These are phyloP conservation scores for Coemansia sp. DNA, from an alignment of 192 early-diverging fungal species.

Conservation along the genomic window DNA sequence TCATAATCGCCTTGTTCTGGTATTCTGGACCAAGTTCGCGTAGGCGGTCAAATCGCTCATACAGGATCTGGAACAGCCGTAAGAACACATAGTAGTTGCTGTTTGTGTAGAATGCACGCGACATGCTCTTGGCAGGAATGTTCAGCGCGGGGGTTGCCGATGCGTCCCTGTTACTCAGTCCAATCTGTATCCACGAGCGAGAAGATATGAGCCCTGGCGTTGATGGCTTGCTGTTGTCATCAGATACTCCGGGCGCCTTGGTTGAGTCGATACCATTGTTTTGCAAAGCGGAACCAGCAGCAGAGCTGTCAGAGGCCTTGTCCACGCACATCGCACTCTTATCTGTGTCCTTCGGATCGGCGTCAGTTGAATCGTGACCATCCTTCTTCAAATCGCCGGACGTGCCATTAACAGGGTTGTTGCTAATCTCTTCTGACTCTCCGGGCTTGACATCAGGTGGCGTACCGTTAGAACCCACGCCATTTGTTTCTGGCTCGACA, in stretches of 20 bases:
- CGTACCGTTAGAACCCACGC: conserved; percentile 19
- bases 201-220: conserved; percentile 55
- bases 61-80: conserved; percentile 84
- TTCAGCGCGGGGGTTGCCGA: conserved; percentile 15
- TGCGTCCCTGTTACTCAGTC: conserved; percentile 25
- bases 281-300: not conserved
- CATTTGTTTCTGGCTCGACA: conserved; percentile 15
- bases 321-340: conserved; percentile 4
- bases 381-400: not conserved
- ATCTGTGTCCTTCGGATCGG: conserved; percentile 8
- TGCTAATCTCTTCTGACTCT: not conserved
- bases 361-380: conserved; percentile 9
- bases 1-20: conserved; percentile 28
- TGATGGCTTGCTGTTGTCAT: conserved; percentile 51
- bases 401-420: not conserved
- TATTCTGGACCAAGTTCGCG: conserved; percentile 71
- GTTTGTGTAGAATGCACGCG: conserved; percentile 84
- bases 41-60: conserved; percentile 75
- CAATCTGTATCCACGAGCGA: conserved; percentile 55
- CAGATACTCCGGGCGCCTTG: conserved; percentile 1
- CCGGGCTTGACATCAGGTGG: not conserved
- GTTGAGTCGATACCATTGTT: conserved; percentile 9
- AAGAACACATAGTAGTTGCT: conserved; percentile 85
- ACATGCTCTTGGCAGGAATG: conserved; percentile 41
- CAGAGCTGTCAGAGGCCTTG: not conserved